Evolutionary conservation across 148 eudicot genomes (phyloP).

Genomic region (Silene conica): DNA sequence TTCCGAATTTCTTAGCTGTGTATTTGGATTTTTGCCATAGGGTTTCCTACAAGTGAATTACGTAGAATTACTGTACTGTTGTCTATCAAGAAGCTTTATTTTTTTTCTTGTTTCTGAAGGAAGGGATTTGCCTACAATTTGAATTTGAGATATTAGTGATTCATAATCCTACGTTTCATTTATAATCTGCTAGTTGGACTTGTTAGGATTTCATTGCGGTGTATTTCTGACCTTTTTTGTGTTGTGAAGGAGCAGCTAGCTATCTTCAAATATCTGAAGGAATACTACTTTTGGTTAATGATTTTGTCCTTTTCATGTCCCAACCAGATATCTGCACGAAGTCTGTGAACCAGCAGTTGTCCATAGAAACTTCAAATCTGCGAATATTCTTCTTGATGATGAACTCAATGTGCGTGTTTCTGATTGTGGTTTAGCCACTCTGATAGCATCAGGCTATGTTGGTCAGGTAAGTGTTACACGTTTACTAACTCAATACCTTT

Average conservation of each 20-base stretch:
- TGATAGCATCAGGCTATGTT: slow-evolving; percentile 74
- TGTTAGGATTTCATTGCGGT: not conserved
- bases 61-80: no score
- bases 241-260: not conserved
- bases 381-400: slow-evolving; percentile 89
- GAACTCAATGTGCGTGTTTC: slow-evolving; percentile 79
- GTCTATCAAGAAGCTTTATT: no score
- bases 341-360: slow-evolving; percentile 85
- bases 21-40: not conserved
- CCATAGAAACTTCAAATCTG: slow-evolving; percentile 90
- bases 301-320: slow-evolving; percentile 4
- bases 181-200: not conserved
- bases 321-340: slow-evolving; percentile 77
- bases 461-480: slow-evolving; percentile 54
- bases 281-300: slow-evolving; percentile 13
- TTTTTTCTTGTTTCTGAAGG: no score
- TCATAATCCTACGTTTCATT: no score
- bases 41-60: not conserved
- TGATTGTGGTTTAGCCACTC: slow-evolving; percentile 84
- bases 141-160: not conserved
- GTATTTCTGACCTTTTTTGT: not conserved
- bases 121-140: not conserved
- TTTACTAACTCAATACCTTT: not conserved
- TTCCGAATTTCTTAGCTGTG: not conserved
- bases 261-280: not conserved